These are phyloP conservation scores for Penicillium sp. DNA, from an alignment of 2,329 filamentous ascomycete genomes.

Conservation along the genomic window DNA sequence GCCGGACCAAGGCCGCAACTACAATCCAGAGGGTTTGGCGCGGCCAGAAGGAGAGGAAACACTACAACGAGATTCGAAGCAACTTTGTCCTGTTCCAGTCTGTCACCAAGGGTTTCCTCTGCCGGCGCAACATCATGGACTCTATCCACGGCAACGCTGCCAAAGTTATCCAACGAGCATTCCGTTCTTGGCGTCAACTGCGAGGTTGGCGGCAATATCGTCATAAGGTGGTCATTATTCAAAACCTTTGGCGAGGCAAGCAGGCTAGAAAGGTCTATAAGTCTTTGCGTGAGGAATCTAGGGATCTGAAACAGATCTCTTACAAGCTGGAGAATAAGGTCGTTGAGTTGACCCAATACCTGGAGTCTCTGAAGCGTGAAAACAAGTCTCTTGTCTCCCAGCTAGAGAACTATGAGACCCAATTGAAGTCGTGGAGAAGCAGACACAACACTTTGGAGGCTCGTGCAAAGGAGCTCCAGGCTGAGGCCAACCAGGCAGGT, in stretches of 20 bases:
- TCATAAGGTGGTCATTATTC: slow-evolving; percentile 82
- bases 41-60: slow-evolving; percentile 83
- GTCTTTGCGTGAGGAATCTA: slow-evolving; percentile 86
- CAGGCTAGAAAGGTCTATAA: slow-evolving; percentile 82
- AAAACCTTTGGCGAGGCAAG: slow-evolving; percentile 90
- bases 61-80: slow-evolving; percentile 73
- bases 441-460: slow-evolving; percentile 87
- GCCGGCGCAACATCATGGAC: slow-evolving; percentile 89
- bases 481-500: slow-evolving; percentile 95
- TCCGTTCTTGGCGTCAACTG: slow-evolving; percentile 77
- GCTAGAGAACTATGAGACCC: slow-evolving; percentile 92
- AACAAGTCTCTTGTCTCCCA: slow-evolving; percentile 88
- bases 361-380: slow-evolving; percentile 89
- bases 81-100: slow-evolving; percentile 88
- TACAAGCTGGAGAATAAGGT: slow-evolving; percentile 99
- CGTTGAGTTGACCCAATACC: slow-evolving; percentile 89
- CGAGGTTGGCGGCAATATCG: slow-evolving; percentile 84
- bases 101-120: slow-evolving; percentile 85
- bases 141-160: slow-evolving; percentile 90
- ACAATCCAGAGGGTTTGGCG: slow-evolving; percentile 95
- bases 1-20: slow-evolving; percentile 81
- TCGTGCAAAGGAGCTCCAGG: slow-evolving; percentile 88
- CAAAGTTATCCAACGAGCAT: slow-evolving; percentile 83
- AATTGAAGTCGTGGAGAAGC: slow-evolving; percentile 94
- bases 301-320: slow-evolving; percentile 98